These are phyloP conservation scores for Coccomyxa subellipsoidea DNA, from an alignment of 163 green algal species.

Conservation along the genomic window DNA sequence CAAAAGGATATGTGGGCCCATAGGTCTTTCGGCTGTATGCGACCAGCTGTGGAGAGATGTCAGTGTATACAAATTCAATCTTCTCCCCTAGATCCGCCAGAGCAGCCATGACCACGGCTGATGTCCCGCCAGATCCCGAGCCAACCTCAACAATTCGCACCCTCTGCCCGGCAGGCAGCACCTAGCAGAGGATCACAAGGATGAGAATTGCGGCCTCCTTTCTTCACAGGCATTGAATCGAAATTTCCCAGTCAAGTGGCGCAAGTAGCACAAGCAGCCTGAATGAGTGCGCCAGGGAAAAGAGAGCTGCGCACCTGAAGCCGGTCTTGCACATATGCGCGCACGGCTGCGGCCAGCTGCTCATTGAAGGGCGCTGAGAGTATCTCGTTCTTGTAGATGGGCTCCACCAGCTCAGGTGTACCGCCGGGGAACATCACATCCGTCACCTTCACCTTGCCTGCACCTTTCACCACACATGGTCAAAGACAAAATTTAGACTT, in stretches of 20 bases:
- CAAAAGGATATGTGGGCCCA: constrained; percentile 5
- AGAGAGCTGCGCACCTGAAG: neutral
- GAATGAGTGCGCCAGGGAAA: too few species aligned
- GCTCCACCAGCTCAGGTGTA: constrained; percentile 15
- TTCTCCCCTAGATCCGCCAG: neutral
- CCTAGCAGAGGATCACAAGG: neutral
- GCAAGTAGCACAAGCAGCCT: too few species aligned
- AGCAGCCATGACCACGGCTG: constrained; percentile 9
- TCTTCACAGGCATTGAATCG: too few species aligned
- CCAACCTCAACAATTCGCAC: constrained; percentile 13
- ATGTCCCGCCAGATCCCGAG: constrained; percentile 8
- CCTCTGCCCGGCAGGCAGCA: neutral
- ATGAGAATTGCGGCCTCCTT: too few species aligned
- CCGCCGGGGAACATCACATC: constrained; percentile 21
- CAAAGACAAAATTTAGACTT: too few species aligned
- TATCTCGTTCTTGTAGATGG: constrained; percentile 19
- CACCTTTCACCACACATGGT: neutral
- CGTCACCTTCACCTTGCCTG: constrained; percentile 11
- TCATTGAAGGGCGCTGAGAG: constrained; percentile 23
- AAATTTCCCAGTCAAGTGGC: too few species aligned
- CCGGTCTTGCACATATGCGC: neutral
- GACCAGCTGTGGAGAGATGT: constrained; percentile 13
- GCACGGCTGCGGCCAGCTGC: constrained; percentile 15
- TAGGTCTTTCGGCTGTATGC: constrained; percentile 15
- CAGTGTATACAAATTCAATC: constrained; percentile 15